Evolutionary conservation across 2,329 filamentous ascomycete genomes (phyloP), one percentile per base, ranked within the genome.

Genomic region (Colletotrichum sp.): DNA sequence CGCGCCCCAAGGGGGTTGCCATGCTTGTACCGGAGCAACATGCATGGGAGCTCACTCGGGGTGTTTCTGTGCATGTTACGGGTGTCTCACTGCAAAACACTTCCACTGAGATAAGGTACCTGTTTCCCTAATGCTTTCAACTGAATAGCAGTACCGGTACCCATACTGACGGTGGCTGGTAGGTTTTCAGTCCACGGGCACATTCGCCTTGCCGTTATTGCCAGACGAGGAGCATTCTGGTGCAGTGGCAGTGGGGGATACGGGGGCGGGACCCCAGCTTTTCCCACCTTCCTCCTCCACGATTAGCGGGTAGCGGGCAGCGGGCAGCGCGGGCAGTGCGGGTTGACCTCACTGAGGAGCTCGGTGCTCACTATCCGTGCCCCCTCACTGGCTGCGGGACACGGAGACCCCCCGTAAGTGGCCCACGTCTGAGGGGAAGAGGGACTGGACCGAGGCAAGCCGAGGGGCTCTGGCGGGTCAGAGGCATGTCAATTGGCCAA

Each of bases 371-470:
- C 30, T 27, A 74, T 39, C 36, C 28, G 60, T 27, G 66, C 64
- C 7, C 73, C 32, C 25, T 75, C 32, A 65, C 10, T 70, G 68
- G 67, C 36, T 25, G 65, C n/a, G 27, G n/a, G 9, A 25, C 2
- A 28, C 43, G 48, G 25, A 27, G 55, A 16, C 2, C 15, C 64
- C 64, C 64, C 15, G 16, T 16, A 52, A n/a, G 22, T 3, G 25
- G 9, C 18, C 34, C 27, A 30, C 28, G 39, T 30, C 64, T 73
- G 73, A 75, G 73, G 73, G 73, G 73, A 58, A 75, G 39, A 27
- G 43, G 43, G n/a, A 34, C 39, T 73, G 64, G 75, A 76, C 76
- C 76, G 75, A 77, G 76, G 76, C 75, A 77, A 77, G 68, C 76
- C 76, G 76, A 56, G 48, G 36, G 34, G 18, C 32, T 56, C 32